Evolutionary conservation across 2,329 filamentous ascomycete genomes (phyloP).

Genomic region (Helminthosporium solani): DNA sequence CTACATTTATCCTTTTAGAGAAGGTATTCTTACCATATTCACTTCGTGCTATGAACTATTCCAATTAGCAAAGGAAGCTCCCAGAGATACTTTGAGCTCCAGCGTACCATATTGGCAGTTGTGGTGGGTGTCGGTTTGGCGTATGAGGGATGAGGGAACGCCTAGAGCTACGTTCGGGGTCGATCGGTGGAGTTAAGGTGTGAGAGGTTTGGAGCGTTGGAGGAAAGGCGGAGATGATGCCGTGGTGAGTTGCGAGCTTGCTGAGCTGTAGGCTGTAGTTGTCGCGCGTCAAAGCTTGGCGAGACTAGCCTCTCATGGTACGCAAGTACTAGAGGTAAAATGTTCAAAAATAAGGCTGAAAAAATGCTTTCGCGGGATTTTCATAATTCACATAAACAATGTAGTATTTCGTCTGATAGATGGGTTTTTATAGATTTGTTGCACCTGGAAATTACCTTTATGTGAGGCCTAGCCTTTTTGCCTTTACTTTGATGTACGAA

Average conservation of each 20-base stretch:
- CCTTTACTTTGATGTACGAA: too few relatives aligned
- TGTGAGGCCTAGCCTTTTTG: too few relatives aligned
- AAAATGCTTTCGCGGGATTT: too few relatives aligned
- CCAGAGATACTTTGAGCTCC: slow-evolving; percentile 20
- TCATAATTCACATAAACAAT: too few relatives aligned
- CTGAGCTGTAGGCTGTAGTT: background rate
- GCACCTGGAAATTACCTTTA: too few relatives aligned
- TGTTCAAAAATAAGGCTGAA: too few relatives aligned
- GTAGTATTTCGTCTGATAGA: too few relatives aligned
- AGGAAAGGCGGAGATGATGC: background rate
- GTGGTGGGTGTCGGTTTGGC: background rate
- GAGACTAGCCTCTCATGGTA: too few relatives aligned
- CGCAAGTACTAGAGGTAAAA: too few relatives aligned
- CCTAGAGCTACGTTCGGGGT: background rate
- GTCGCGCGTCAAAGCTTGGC: background rate
- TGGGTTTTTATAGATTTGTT: too few relatives aligned
- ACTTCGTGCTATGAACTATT: slow-evolving; percentile 94
- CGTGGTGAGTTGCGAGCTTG: background rate
- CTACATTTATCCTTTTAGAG: background rate
- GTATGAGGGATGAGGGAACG: background rate
- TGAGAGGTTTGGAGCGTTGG: background rate
- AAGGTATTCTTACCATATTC: slow-evolving; percentile 81
- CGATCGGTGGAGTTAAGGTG: background rate
- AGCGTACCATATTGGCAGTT: slow-evolving; percentile 35
- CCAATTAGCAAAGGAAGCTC: slow-evolving; percentile 35